Conservation (phyloP, 768 basidiomycete genomes). For the Amanita fuliginea region DNA sequence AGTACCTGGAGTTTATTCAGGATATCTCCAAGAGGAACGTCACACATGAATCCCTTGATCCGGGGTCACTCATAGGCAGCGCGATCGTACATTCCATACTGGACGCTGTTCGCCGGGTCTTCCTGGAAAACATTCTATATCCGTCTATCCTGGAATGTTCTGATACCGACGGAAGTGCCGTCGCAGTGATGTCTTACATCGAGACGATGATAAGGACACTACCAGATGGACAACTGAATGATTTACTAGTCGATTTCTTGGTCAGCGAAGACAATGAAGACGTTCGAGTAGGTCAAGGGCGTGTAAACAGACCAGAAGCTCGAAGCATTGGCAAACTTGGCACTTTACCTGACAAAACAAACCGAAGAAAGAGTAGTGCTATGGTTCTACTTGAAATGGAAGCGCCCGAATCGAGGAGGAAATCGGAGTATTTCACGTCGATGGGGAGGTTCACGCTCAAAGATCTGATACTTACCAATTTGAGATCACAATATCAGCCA, state of each 20-base stretch:
- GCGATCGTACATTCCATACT: constrained; percentile 80
- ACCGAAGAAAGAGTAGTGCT: constrained; percentile 74
- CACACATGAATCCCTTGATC: constrained; percentile 36
- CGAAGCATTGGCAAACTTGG: constrained; percentile 21
- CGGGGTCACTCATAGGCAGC: constrained; percentile 58
- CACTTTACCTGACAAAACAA: constrained; percentile 26
- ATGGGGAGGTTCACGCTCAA: constrained; percentile 86
- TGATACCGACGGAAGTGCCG: constrained; percentile 85
- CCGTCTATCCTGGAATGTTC: constrained; percentile 92
- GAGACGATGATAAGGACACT: constrained; percentile 79
- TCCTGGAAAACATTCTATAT: constrained; percentile 88
- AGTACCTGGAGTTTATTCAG: constrained; percentile 83
- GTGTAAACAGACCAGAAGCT: constrained; percentile 34
- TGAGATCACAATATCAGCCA: constrained; percentile 53
- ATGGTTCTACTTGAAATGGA: constrained; percentile 87
- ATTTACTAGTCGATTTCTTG: constrained; percentile 68
- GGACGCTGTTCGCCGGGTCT: constrained; percentile 72
- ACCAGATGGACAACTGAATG: constrained; percentile 53
- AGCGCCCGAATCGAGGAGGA: constrained; percentile 58
- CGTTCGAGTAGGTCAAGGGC: constrained; percentile 27
- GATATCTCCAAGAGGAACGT: constrained; percentile 72
- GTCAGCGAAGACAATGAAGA: constrained; percentile 80
- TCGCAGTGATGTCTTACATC: constrained; percentile 93
- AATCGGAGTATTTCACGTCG: constrained; percentile 76
- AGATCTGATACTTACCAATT: constrained; percentile 74